Percentiles rank a stretch among this genome's conserved stretches.
Evolutionary conservation across 495 filamentous ascomycete genomes (phyloP).

Genomic region (Podospora pseudocomata): DNA sequence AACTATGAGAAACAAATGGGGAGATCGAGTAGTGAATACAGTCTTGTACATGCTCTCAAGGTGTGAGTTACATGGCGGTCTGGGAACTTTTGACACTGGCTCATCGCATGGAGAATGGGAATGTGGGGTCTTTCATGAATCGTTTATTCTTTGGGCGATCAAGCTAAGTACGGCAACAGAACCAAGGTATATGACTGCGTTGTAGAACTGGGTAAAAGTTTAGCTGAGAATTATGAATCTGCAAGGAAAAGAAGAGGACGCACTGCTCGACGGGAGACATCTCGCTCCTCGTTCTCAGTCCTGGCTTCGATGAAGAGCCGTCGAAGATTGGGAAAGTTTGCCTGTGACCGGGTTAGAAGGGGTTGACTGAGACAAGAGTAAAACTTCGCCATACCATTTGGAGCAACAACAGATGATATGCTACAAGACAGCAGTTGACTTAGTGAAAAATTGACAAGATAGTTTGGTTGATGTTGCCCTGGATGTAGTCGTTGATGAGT

Average conservation of each 20-base stretch:
- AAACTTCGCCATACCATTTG: neutral
- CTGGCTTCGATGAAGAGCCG: constrained; percentile 95
- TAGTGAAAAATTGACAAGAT: no score
- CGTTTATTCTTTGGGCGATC: constrained; percentile 67
- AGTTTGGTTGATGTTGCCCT: no score
- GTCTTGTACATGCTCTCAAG: no score
- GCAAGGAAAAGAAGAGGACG: constrained; percentile 25
- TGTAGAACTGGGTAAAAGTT: constrained; percentile 73
- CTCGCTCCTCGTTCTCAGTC: constrained; percentile 89
- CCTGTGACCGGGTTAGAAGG: constrained; percentile 41
- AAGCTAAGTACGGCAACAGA: constrained; percentile 91
- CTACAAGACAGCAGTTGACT: no score
- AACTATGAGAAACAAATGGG: neutral
- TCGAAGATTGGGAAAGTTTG: constrained; percentile 88
- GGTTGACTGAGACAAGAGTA: neutral
- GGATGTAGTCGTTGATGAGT: neutral
- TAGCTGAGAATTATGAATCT: neutral
- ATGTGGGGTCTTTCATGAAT: constrained; percentile 26
- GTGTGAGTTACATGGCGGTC: no score
- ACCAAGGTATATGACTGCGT: constrained; percentile 90
- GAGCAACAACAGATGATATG: neutral
- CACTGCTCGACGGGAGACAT: constrained; percentile 90
- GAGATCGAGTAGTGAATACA: neutral
- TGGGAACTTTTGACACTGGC: neutral
- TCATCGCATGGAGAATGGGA: neutral